Conservation (phyloP, 2,329 filamentous ascomycete genomes). For the Aspergillus candidus region DNA sequence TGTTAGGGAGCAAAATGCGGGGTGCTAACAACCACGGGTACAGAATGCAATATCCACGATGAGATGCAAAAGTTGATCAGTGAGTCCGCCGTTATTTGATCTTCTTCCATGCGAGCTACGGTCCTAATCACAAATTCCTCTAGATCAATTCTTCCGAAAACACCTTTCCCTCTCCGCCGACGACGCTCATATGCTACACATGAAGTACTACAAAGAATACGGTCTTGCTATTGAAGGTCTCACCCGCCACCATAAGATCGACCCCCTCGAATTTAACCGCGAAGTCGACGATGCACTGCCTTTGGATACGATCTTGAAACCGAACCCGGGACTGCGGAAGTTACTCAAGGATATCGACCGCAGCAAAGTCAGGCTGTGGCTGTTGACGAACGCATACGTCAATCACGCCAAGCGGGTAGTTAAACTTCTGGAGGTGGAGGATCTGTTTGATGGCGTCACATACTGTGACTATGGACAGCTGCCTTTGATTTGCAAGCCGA, state of each 20-base stretch:
- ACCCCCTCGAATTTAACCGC: conserved; percentile 87
- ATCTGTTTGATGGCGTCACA: conserved; percentile 89
- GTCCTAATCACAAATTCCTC: conserved; percentile 10
- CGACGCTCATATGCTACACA: conserved; percentile 80
- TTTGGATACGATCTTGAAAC: conserved; percentile 75
- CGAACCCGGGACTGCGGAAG: conserved; percentile 65
- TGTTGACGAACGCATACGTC: conserved; percentile 93
- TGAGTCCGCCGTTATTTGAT: conserved; percentile 21
- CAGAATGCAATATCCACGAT: conserved; percentile 74
- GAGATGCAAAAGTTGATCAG: conserved; percentile 79
- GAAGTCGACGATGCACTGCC: conserved; percentile 94
- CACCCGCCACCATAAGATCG: conserved; percentile 88
- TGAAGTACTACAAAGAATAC: conserved; percentile 91
- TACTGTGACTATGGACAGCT: conserved; percentile 79
- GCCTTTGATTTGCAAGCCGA: conserved; percentile 81
- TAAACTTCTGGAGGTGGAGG: conserved; percentile 70
- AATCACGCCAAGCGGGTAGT: conserved; percentile 82
- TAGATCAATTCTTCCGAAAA: conserved; percentile 55
- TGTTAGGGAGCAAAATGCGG: too few species aligned
- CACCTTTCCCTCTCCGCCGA: conserved; percentile 68
- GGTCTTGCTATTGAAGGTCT: conserved; percentile 96
- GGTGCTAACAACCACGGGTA: conserved; percentile 10
- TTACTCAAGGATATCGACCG: conserved; percentile 78
- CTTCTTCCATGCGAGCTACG: conserved; percentile 27
- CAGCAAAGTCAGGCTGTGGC: conserved; percentile 79